Conservation (phyloP, 306 rosid species). For the Pterocarpus macrocarpus region DNA sequence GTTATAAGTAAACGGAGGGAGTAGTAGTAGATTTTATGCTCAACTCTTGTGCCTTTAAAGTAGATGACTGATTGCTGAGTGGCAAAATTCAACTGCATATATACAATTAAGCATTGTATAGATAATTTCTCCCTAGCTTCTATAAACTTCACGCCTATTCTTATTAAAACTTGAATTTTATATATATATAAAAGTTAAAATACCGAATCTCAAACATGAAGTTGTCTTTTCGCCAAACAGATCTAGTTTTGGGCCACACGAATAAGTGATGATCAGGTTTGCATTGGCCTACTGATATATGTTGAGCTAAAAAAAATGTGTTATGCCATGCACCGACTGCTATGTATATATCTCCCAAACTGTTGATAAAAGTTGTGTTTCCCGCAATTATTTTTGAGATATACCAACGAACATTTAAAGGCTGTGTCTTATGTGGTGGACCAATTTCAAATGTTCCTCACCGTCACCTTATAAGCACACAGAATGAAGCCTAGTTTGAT, state of each 20-base stretch:
- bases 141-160: background rate
- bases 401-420: slow-evolving; percentile 34
- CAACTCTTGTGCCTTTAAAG: too few species aligned
- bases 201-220: background rate
- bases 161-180: background rate
- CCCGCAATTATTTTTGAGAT: slow-evolving; percentile 38
- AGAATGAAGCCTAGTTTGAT: background rate
- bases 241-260: slow-evolving; percentile 43
- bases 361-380: slow-evolving; percentile 8
- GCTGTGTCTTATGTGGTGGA: slow-evolving; percentile 41
- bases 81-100: background rate
- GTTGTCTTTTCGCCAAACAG: background rate
- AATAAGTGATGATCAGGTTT: slow-evolving; percentile 17
- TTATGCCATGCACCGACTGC: slow-evolving; percentile 27
- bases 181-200: background rate
- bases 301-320: slow-evolving; percentile 21
- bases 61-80: too few species aligned
- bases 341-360: slow-evolving; percentile 16
- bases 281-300: slow-evolving; percentile 34
- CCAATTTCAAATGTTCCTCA: slow-evolving; percentile 34
- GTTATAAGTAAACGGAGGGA: too few species aligned
- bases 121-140: too few species aligned
- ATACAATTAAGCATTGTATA: background rate
- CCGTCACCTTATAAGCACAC: slow-evolving; percentile 36
- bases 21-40: too few species aligned